Conservation (phyloP, 148 eudicot species). For the Mesembryanthemum crystallinum region DNA sequence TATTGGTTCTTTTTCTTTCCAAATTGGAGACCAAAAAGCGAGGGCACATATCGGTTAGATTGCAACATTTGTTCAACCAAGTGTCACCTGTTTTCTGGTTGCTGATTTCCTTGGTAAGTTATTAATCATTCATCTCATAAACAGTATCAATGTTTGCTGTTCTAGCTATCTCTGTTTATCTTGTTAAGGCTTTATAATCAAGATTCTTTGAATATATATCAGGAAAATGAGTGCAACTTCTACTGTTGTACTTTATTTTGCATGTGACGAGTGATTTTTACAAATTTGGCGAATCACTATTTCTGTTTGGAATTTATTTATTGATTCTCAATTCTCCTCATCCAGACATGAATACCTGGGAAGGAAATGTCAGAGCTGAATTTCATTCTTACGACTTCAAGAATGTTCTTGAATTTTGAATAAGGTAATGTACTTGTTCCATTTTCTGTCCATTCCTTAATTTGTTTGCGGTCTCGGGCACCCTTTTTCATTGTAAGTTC, state of each 20-base stretch:
- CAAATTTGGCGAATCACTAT: not conserved
- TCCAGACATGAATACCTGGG: not conserved
- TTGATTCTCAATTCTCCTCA: not conserved
- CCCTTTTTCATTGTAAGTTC: not conserved
- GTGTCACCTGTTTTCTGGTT: not conserved
- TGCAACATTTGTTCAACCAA: not conserved
- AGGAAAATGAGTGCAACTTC: not conserved
- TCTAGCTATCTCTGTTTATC: not conserved
- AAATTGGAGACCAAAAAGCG: not conserved
- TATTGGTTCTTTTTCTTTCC: not conserved
- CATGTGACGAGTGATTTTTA: not conserved
- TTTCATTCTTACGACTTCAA: not conserved
- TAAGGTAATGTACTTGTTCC: not conserved
- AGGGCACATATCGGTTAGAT: not conserved
- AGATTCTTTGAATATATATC: too few relatives aligned
- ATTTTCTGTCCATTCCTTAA: not conserved
- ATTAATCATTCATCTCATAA: not conserved
- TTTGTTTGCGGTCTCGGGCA: not conserved
- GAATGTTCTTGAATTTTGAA: not conserved
- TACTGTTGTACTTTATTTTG: not conserved
- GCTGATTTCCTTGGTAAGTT: not conserved
- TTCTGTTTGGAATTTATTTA: too few relatives aligned
- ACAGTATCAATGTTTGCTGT: not conserved
- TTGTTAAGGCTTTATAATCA: conserved; percentile 3
- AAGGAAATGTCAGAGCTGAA: conserved; percentile 1